phyloP scores from a whole-genome alignment of 2,329 filamentous ascomycete species.

The Aspergillus sp. region DNA sequence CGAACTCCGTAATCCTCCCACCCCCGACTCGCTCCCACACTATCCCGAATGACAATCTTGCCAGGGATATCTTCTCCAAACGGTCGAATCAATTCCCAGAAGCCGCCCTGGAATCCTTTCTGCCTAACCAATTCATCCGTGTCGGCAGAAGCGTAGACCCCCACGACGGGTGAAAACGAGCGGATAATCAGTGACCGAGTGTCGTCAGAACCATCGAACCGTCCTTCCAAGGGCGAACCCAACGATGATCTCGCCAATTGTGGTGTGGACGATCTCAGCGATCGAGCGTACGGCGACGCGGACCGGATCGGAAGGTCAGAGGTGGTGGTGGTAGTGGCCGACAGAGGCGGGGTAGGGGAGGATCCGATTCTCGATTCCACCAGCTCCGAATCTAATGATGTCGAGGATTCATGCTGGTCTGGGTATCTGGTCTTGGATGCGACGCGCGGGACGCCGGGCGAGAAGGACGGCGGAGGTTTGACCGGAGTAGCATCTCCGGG shows the following conservation, averaged over 20 bases:
- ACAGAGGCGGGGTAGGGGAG: constrained; percentile 49
- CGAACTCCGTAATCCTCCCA: constrained; percentile 89
- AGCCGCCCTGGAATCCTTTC: constrained; percentile 78
- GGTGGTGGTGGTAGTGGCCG: constrained; percentile 58
- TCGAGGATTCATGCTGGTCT: constrained; percentile 47
- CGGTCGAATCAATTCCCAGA: constrained; percentile 81
- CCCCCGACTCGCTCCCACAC: constrained; percentile 72
- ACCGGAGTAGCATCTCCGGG: constrained; percentile 59
- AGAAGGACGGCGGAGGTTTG: constrained; percentile 66
- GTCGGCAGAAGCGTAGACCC: constrained; percentile 79
- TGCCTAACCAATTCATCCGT: constrained; percentile 73
- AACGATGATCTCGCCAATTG: constrained; percentile 44
- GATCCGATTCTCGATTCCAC: constrained; percentile 53
- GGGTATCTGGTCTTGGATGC: constrained; percentile 57
- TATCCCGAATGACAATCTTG: constrained; percentile 86
- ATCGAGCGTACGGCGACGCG: constrained; percentile 60
- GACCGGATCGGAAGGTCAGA: constrained; percentile 65
- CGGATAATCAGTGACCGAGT: constrained; percentile 65
- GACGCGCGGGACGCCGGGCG: constrained; percentile 58
- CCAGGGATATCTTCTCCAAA: constrained; percentile 87
- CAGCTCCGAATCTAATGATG: constrained; percentile 34
- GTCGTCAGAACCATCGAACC: constrained; percentile 51
- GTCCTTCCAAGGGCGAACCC: constrained; percentile 48
- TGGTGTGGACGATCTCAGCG: constrained; percentile 52
- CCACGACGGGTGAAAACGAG: constrained; percentile 84